Base-by-base conservation (phyloP, 345 rosid genomes). In the Durio zibethinus region DNA sequence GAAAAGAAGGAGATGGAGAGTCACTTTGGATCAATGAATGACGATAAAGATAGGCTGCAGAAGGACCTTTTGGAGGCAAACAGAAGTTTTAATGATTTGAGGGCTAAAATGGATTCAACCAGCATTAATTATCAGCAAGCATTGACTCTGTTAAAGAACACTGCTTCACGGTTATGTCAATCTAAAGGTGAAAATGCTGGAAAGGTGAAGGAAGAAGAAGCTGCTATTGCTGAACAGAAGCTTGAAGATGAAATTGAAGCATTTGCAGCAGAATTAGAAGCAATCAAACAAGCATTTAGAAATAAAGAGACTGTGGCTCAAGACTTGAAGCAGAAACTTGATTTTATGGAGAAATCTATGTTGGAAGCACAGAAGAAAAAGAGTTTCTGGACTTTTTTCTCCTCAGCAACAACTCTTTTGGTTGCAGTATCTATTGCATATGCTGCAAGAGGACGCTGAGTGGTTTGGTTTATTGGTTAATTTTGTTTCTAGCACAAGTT, bases 371-470 rank as follows among this genome's bases (percentile, higher is more conserved):
- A 86, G 4, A 92, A 86, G 87, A 86, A 86, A 82, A 91, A 83
- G 79, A 80, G 75, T 66, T 80, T 93, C 25, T 88, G 93, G 94
- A 86, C 93, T 40, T 6, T 84, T 63, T 80, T 96, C 27, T 88
- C 97, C 11, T 90, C 97, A 0, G 89, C 90, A 20, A 80, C 94
- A 52, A 89, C 94, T 4, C 12, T 96, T 76, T 48, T 91, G 43
- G 90, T 92, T 48, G 97, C 95, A 14, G 87, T 80, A 11, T 85
- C 88, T 14, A 60, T 93, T 78, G 94, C 93, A 4, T 90, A 88
- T 82, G 86, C 82, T 52, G 86, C 90, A 35, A 86, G 82, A 77
- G 67, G 72, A 52, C 94, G 88, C 15, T 91, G 82, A 89, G 64
- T 23, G 53, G 50, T 71, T 38, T 50, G 33, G 50, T 59, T 72